Conservation (phyloP, 2,329 filamentous ascomycete species). For the Aspergillus hortae region DNA sequence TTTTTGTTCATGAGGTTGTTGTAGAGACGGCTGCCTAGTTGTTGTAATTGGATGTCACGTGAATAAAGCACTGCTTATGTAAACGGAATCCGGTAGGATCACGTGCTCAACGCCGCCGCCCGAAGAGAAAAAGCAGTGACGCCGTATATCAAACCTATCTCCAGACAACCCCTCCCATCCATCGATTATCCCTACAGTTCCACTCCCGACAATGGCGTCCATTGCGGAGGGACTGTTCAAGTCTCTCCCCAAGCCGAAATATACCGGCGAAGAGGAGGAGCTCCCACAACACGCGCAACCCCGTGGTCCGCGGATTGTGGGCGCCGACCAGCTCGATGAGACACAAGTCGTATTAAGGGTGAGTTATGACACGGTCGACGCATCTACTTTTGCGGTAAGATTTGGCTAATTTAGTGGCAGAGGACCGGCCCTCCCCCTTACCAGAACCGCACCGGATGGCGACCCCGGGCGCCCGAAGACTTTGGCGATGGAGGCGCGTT, state of each 20-base stretch:
- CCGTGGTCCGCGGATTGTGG: conserved; percentile 77
- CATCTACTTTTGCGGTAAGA: background rate
- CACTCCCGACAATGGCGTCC: conserved; percentile 55
- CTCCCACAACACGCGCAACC: conserved; percentile 67
- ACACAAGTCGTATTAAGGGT: conserved; percentile 79
- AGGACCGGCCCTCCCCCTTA: conserved; percentile 83
- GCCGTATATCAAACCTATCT: conserved; percentile 6
- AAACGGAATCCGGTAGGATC: background rate
- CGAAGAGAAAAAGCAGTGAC: conserved; percentile 16
- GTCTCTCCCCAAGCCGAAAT: conserved; percentile 83
- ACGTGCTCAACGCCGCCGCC: conserved; percentile 12
- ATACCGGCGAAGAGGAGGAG: conserved; percentile 86
- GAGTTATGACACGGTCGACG: conserved; percentile 16
- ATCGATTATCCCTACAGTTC: conserved; percentile 7
- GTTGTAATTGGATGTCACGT: too few species aligned
- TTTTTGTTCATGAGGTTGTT: background rate
- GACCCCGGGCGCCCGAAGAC: conserved; percentile 82
- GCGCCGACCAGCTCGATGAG: conserved; percentile 74
- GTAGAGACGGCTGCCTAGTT: too few species aligned
- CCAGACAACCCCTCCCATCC: conserved; percentile 12
- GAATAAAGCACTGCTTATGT: too few species aligned
- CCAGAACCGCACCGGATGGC: conserved; percentile 82
- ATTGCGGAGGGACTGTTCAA: conserved; percentile 70
- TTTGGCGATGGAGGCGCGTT: conserved; percentile 96
- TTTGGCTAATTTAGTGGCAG: conserved; percentile 32